Evolutionary conservation across 164 flowering plant genomes (phyloP), one percentile per base, ranked within the genome.

Genomic region (Litsea cubeba): DNA sequence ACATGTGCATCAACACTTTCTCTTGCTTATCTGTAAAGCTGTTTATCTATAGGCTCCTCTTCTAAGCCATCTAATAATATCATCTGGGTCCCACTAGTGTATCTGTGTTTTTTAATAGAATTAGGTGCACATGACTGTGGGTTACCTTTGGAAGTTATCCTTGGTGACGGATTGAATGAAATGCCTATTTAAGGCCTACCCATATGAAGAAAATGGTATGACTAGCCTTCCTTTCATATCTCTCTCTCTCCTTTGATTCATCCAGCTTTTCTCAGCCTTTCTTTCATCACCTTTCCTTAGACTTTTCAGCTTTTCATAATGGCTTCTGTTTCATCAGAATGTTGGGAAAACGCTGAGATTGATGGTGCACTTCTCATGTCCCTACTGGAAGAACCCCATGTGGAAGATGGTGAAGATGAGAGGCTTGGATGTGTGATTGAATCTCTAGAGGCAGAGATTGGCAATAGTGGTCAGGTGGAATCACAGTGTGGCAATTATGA

Each of bases 371-470:
- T 79, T 65, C 79, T 81, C 68, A 76, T 68, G 77, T 76, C 81
- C 20, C 65, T 82, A 4, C 74, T 82, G 12, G 84, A 82, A 2
- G 84, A 82, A 28, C 75, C 82, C 12, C 73, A 75, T 12, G 26
- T 25, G 32, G 72, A 67, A 30, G 79, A 76, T 10, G 68, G 49
- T 6, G 81, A 76, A 5, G 82, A 79, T 50, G 84, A 82, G 22
- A 68, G 65, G 58, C 57, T 80, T 54, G 69, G 76, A 23, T 30
- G 30, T 57, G 74, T 80, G 26, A 78, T 79, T 12, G 71, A 50
- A 63, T 79, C 84, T 28, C 77, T 82, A 7, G 81, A 80, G 30
- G 81, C 77, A 1, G 82, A 79, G 74, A 80, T 82, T 46, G 49
- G 40, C 12, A 7, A 25, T 50, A 15, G 14, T 49, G 28, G 24